Base-by-base conservation (phyloP, 2,329 filamentous ascomycete genomes). In the Coniochaeta sp. region DNA sequence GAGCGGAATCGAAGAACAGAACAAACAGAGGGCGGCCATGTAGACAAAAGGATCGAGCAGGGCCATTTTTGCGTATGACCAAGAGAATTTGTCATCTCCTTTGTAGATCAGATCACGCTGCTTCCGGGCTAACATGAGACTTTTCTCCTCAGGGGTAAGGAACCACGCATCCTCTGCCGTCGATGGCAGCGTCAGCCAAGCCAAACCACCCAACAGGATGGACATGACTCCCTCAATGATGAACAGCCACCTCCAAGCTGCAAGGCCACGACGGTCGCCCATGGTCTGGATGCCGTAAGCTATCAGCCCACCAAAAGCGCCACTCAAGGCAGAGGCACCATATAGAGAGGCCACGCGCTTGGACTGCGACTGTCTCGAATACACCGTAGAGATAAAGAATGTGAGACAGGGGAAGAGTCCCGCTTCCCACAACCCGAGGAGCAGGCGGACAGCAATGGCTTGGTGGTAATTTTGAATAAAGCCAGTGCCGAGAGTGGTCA, bases 151-250 rank as follows among this genome's bases (percentile, higher is more conserved):
- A 4, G 30, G 28, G 16, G n/a, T 57, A 9, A 57, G 34, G 19
- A 57, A 57, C 55, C 55, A 57, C 32, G 55, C 55, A 8, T 57
- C 19, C 26, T 57, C 55, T 12, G 55, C 55, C 19, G 16, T 57
- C 10, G n/a, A 9, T 8, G 55, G 55, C 8, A 57, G 8, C 22
- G 32, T 40, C 10, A 57, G 10, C 32, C 30, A 42, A 7, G 55
- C 9, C 14, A 57, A n/a, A 12, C 30, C 30, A 26, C 55, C 32
- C 7, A 57, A n/a, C 30, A 42, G 32, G 8, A 57, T n/a, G 8
- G 55, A 57, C 3, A 57, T 42, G 55, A 32, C 55, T 16, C 55
- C 55, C 34, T 57, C 55, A n/a, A 57, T 42, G 32, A 57, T 42
- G n/a, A 40, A 57, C 34, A 57, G 36, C 55, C 55, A 57, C 19